phyloP scores from a whole-genome alignment of 2,329 filamentous ascomycete species.

The Fusarium gaditjirri region DNA sequence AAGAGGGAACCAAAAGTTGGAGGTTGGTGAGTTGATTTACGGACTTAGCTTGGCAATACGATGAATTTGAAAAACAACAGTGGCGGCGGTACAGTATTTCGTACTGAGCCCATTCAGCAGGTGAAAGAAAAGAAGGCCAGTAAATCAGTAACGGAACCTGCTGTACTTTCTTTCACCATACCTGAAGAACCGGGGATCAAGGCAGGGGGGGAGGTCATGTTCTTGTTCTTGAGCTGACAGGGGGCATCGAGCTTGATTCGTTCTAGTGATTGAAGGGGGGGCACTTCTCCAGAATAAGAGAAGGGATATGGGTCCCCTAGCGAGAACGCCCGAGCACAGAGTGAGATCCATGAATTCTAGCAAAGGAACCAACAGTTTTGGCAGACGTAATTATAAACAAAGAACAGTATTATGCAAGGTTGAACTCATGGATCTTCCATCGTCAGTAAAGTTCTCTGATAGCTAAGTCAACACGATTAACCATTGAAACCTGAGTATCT shows the following conservation, averaged over 20 bases:
- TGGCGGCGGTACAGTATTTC: slow-evolving; percentile 27
- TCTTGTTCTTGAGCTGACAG: slow-evolving; percentile 10
- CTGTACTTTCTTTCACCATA: slow-evolving; percentile 4
- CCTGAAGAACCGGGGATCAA: slow-evolving; percentile 18
- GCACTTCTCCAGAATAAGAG: slow-evolving; percentile 16
- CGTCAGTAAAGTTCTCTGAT: background rate
- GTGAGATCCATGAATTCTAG: background rate
- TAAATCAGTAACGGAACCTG: background rate
- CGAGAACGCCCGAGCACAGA: background rate
- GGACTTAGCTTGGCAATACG: slow-evolving; percentile 18
- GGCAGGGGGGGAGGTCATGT: slow-evolving; percentile 17
- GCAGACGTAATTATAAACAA: background rate
- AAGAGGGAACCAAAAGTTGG: slow-evolving; percentile 6
- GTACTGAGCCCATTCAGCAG: slow-evolving; percentile 2
- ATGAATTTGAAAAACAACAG: slow-evolving; percentile 22
- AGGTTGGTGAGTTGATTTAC: slow-evolving; percentile 38
- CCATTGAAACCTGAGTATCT: slow-evolving; percentile 4
- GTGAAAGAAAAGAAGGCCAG: background rate
- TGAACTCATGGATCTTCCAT: background rate
- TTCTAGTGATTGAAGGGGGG: slow-evolving; percentile 1
- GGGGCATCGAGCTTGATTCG: slow-evolving; percentile 24
- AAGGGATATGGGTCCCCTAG: slow-evolving; percentile 15
- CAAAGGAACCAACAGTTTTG: slow-evolving; percentile 12
- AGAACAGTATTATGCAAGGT: background rate
- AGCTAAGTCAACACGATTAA: background rate